These are phyloP conservation scores for Fusarium vanettenii DNA, from an alignment of 2,329 filamentous ascomycete genomes.

Conservation along the genomic window DNA sequence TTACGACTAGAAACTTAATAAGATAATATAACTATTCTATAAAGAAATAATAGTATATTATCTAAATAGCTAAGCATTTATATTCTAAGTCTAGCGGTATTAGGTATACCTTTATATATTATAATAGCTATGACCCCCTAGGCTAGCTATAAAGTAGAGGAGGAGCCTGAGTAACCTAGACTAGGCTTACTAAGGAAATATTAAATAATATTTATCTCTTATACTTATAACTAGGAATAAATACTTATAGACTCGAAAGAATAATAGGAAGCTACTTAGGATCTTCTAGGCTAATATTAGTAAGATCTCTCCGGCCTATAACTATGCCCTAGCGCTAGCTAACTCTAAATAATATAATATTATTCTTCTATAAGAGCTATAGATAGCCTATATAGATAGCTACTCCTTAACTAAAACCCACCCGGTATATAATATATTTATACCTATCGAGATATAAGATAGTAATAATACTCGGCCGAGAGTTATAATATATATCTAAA, in stretches of 20 bases:
- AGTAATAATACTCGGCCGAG: background rate
- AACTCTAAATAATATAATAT: background rate
- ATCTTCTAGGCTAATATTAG: background rate
- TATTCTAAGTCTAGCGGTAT: background rate
- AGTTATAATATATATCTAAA: background rate
- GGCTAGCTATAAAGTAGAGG: background rate
- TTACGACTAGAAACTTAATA: too few relatives aligned
- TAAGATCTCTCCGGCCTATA: background rate
- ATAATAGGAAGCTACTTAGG: background rate
- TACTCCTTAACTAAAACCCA: background rate
- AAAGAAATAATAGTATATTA: background rate
- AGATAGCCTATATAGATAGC: background rate
- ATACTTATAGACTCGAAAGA: too few relatives aligned
- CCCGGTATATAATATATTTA: background rate
- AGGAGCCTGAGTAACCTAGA: background rate
- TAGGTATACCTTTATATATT: background rate
- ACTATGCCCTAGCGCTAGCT: background rate
- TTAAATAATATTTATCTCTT: background rate
- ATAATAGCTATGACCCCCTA: background rate
- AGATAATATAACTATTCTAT: background rate
- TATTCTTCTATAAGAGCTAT: background rate
- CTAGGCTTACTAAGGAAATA: background rate
- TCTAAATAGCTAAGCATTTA: background rate
- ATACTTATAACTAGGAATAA: background rate
- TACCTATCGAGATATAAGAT: background rate